Evolutionary conservation across 441 rosid species (phyloP).

Genomic region (Gossypium schwendimanii): DNA sequence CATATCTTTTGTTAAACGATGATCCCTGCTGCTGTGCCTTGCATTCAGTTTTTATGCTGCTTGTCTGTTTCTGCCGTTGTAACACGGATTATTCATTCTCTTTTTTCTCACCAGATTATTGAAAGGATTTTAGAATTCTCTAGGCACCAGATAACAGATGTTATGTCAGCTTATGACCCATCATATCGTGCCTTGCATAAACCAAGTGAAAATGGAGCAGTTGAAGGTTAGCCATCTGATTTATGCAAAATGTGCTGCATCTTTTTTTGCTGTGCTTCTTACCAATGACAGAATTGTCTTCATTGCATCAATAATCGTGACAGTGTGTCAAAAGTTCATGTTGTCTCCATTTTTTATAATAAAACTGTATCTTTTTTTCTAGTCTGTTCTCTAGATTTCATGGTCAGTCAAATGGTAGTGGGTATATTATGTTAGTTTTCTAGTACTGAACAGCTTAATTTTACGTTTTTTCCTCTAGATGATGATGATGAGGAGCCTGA

Average conservation of each 20-base stretch:
- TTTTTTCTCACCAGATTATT: constrained; percentile 55
- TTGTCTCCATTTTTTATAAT: background rate
- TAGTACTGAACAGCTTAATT: constrained; percentile 14
- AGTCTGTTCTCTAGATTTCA: background rate
- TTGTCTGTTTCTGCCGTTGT: constrained; percentile 8
- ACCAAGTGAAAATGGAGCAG: constrained; percentile 65
- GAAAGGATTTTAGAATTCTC: constrained; percentile 95
- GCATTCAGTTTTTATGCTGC: background rate
- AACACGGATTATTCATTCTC: background rate
- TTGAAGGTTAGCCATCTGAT: constrained; percentile 57
- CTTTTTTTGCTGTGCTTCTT: background rate
- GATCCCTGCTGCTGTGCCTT: constrained; percentile 9
- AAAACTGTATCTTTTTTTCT: background rate
- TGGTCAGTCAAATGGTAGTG: background rate
- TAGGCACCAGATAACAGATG: constrained; percentile 77
- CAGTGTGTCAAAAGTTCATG: background rate
- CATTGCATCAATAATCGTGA: background rate
- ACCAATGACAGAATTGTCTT: background rate
- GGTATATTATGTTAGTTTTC: background rate
- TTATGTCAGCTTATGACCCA: constrained; percentile 93
- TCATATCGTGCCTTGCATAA: constrained; percentile 74
- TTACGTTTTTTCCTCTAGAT: constrained; percentile 36
- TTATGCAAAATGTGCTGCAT: constrained; percentile 16
- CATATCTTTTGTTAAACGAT: background rate
- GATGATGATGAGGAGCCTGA: constrained; percentile 83